Evolutionary conservation across 208 protist species (phyloP).

Genomic region (Acanthamoeba royreba): DNA sequence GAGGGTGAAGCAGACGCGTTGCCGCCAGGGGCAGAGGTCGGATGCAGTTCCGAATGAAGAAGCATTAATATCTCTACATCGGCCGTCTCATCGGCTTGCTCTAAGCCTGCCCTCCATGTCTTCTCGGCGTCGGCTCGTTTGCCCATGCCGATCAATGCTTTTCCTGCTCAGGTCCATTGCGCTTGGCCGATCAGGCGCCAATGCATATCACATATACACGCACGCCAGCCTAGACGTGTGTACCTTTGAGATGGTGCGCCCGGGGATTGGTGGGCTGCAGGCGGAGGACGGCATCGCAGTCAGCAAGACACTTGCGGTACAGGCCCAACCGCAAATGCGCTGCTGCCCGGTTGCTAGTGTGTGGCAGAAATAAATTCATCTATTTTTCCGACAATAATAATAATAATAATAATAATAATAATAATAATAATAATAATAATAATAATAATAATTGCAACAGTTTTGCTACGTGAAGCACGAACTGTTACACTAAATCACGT

Average conservation of each 20-base stretch:
- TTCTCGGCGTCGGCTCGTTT: not conserved
- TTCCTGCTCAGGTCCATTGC: not conserved
- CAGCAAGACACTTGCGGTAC: not conserved
- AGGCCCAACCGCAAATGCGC: not conserved
- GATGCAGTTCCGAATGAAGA: not conserved
- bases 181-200: too few relatives aligned
- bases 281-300: not conserved
- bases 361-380: not conserved
- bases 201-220: not conserved
- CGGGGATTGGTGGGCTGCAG: not conserved
- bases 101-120: not conserved
- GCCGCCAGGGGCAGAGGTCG: not conserved
- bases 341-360: constrained; percentile 23
- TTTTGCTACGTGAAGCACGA: too few relatives aligned
- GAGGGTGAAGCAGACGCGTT: not conserved
- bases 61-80: not conserved
- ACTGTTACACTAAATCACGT: too few relatives aligned
- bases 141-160: not conserved
- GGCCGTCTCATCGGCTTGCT: not conserved
- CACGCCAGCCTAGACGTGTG: not conserved
- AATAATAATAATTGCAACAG: too few relatives aligned
- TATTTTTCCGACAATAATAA: too few relatives aligned
- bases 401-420: too few relatives aligned
- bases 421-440: too few relatives aligned
- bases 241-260: not conserved